phyloP scores from a whole-genome alignment of 1,284 basidiomycete genomes.

The Cutaneotrichosporon sp. region DNA sequence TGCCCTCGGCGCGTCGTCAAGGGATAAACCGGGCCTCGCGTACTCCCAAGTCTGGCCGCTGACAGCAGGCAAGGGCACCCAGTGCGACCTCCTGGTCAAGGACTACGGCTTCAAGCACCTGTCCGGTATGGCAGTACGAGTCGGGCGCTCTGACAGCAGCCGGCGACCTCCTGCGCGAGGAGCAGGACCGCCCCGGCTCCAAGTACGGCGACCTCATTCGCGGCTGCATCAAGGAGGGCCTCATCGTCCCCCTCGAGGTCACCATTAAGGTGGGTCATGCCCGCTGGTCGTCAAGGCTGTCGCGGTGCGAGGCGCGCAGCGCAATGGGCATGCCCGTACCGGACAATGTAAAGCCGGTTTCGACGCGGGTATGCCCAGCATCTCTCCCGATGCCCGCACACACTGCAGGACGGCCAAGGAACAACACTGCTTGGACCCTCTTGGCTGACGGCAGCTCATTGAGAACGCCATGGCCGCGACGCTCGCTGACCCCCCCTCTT shows the following conservation, averaged over 20 bases:
- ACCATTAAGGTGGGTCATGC: conserved; percentile 73
- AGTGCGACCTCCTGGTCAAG: conserved; percentile 80
- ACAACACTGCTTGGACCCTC: neutral
- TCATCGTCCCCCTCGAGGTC: conserved; percentile 94
- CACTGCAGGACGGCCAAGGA: too few species aligned
- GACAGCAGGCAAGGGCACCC: conserved; percentile 85
- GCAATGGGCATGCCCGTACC: too few species aligned
- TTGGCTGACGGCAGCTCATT: conserved; percentile 55
- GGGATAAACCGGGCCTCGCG: neutral
- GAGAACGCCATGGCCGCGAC: conserved; percentile 83
- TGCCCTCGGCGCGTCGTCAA: too few species aligned
- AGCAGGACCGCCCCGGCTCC: conserved; percentile 83
- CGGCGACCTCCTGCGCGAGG: conserved; percentile 91
- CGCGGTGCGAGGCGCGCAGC: neutral
- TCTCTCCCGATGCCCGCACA: too few species aligned
- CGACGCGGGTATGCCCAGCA: too few species aligned
- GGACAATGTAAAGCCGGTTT: too few species aligned
- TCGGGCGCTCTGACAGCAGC: conserved; percentile 55
- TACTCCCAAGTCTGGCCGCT: neutral
- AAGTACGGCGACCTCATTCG: conserved; percentile 81
- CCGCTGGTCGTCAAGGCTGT: neutral
- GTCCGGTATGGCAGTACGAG: conserved; percentile 80
- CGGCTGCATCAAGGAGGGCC: conserved; percentile 84
- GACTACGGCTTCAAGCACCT: conserved; percentile 91
- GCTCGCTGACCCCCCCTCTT: conserved; percentile 48